phyloP scores from a whole-genome alignment of 2,329 filamentous ascomycete species.

The Beauveria caledonica region DNA sequence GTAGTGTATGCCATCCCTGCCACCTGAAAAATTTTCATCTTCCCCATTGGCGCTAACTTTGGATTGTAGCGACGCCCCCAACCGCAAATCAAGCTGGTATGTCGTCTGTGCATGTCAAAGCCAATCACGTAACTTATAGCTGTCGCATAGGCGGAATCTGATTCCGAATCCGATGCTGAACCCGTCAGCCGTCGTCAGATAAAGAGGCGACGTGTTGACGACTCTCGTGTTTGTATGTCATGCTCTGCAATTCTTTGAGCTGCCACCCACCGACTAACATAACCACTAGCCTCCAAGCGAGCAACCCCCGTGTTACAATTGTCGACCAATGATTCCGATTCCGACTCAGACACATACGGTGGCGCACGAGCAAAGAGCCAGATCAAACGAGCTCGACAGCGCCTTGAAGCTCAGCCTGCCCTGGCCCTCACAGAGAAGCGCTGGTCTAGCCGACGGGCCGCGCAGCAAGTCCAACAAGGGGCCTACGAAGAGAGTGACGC shows the following conservation, averaged over 20 bases:
- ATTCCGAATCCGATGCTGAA: slow-evolving; percentile 65
- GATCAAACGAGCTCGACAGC: slow-evolving; percentile 70
- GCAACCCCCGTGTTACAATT: slow-evolving; percentile 47
- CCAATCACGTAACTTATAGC: slow-evolving; percentile 6
- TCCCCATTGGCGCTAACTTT: slow-evolving; percentile 24
- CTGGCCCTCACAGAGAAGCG: slow-evolving; percentile 71
- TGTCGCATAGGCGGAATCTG: slow-evolving; percentile 37
- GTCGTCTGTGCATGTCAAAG: slow-evolving; percentile 18
- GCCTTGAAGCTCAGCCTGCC: slow-evolving; percentile 58
- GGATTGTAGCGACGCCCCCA: slow-evolving; percentile 43
- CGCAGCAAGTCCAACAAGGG: slow-evolving; percentile 59
- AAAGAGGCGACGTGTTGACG: slow-evolving; percentile 62
- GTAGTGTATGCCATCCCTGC: slow-evolving; percentile 62
- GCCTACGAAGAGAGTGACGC: slow-evolving; percentile 59
- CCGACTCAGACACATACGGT: slow-evolving; percentile 71
- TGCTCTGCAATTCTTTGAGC: not conserved
- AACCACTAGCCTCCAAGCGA: slow-evolving; percentile 48
- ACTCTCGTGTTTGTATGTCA: slow-evolving; percentile 53
- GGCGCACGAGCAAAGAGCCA: slow-evolving; percentile 60
- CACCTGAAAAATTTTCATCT: slow-evolving; percentile 15
- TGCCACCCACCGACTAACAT: slow-evolving; percentile 14
- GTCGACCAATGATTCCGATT: slow-evolving; percentile 54
- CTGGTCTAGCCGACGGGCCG: slow-evolving; percentile 81
- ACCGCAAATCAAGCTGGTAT: slow-evolving; percentile 50
- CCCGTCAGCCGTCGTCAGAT: slow-evolving; percentile 48